These are phyloP conservation scores for Talaromyces funiculosus DNA, from an alignment of 2,329 filamentous ascomycete genomes.

Conservation along the genomic window DNA sequence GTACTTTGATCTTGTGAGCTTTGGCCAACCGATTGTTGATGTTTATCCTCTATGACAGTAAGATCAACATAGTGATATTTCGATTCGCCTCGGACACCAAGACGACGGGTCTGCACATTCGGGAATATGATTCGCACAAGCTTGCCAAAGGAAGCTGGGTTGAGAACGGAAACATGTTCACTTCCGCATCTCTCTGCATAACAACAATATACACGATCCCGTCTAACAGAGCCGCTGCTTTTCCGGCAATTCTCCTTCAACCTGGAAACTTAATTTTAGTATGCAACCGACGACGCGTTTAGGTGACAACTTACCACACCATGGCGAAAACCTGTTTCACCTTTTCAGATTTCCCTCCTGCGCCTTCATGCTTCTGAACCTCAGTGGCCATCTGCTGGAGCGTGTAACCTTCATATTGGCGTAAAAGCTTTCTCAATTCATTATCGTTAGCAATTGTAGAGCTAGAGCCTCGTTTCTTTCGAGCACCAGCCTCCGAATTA, in stretches of 20 bases:
- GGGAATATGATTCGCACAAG: conserved; percentile 94
- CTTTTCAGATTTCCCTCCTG: conserved; percentile 47
- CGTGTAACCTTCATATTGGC: conserved; percentile 42
- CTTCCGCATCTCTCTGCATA: conserved; percentile 91
- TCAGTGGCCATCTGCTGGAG: conserved; percentile 45
- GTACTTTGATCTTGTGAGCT: conserved; percentile 23
- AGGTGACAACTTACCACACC: conserved; percentile 40
- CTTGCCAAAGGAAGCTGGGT: conserved; percentile 96
- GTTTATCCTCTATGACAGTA: conserved; percentile 43
- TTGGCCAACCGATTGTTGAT: conserved; percentile 27
- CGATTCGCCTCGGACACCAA: conserved; percentile 92
- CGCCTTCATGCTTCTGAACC: conserved; percentile 46
- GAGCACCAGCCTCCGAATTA: conserved; percentile 37
- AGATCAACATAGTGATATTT: conserved; percentile 83
- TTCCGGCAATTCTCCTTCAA: conserved; percentile 44
- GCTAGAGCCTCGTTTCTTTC: conserved; percentile 44
- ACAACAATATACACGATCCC: conserved; percentile 89
- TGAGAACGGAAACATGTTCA: conserved; percentile 88
- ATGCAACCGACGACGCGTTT: background rate
- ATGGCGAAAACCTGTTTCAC: conserved; percentile 50
- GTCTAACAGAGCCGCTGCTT: conserved; percentile 65
- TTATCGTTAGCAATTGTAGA: conserved; percentile 47
- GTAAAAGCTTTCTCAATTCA: conserved; percentile 43
- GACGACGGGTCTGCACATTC: conserved; percentile 81
- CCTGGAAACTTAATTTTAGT: conserved; percentile 24